Evolutionary conservation across 2,329 filamentous ascomycete genomes (phyloP).

Genomic region (Dothideomycetes sp.): DNA sequence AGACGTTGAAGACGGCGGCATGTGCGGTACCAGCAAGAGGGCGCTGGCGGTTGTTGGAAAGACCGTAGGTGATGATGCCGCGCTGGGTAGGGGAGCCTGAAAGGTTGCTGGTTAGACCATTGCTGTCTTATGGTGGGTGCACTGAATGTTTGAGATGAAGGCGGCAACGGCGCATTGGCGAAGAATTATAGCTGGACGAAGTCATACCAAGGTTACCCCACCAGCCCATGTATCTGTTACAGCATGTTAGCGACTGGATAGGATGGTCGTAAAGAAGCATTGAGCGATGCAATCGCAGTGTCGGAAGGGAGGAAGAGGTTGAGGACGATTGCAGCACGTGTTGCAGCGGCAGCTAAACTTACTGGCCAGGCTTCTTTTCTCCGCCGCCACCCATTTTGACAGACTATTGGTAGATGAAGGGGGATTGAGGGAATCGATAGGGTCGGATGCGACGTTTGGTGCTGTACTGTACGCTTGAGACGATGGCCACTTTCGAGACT

Average conservation of each 20-base stretch:
- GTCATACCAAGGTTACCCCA: slow-evolving; percentile 66
- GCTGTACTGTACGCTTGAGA: not conserved
- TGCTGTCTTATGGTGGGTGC: slow-evolving; percentile 2
- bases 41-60: slow-evolving; percentile 82
- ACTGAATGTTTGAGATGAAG: not conserved
- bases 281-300: not conserved
- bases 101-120: slow-evolving; percentile 7
- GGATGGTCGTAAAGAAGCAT: not conserved
- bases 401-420: slow-evolving; percentile 2
- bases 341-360: slow-evolving; percentile 13
- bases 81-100: slow-evolving; percentile 43
- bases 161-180: not conserved
- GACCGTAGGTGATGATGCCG: slow-evolving; percentile 56
- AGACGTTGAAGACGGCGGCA: slow-evolving; percentile 90
- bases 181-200: slow-evolving; percentile 16
- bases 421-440: not conserved
- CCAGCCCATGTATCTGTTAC: slow-evolving; percentile 55
- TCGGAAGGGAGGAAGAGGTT: not conserved
- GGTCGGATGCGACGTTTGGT: not conserved
- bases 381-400: slow-evolving; percentile 30
- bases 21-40: slow-evolving; percentile 67
- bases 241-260: slow-evolving; percentile 16
- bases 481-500: not conserved
- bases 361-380: slow-evolving; percentile 30
- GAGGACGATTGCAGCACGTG: not conserved